Evolutionary conservation across 1,284 basidiomycete species (phyloP).

Genomic region (Ganoderma boninense): DNA sequence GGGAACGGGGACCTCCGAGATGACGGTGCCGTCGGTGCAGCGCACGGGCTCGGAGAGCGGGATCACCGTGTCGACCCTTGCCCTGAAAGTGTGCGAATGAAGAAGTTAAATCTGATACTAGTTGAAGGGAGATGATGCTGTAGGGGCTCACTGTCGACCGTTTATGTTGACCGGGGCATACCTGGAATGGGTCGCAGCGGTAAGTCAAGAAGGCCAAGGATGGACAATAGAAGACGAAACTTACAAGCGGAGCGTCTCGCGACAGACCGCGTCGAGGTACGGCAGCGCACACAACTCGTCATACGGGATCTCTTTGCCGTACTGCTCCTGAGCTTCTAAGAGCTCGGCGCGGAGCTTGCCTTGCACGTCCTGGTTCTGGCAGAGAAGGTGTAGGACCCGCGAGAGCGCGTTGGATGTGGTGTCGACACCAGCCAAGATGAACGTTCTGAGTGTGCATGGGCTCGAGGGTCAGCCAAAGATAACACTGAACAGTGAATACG

Average conservation of each 20-base stretch:
- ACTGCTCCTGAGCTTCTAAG: neutral
- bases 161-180: neutral
- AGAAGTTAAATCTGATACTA: neutral
- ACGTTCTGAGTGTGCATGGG: constrained; percentile 9
- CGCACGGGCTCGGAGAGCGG: constrained; percentile 36
- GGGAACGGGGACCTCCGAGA: constrained; percentile 47
- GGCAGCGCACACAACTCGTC: constrained; percentile 41
- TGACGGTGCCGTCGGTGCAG: constrained; percentile 39
- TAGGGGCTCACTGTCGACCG: neutral
- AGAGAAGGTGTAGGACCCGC: constrained; percentile 10
- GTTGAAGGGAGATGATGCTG: constrained; percentile 13
- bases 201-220: too few species aligned
- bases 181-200: neutral
- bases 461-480: neutral
- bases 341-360: neutral
- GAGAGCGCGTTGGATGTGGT: constrained; percentile 20
- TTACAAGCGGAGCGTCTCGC: constrained; percentile 37
- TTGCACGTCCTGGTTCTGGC: constrained; percentile 1
- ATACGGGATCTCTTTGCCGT: constrained; percentile 34
- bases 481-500: neutral
- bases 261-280: constrained; percentile 44
- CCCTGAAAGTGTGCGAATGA: constrained; percentile 15
- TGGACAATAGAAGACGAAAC: constrained; percentile 14
- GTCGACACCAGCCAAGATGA: constrained; percentile 19
- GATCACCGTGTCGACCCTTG: constrained; percentile 31